Evolutionary conservation across 208 protist species (phyloP), one percentile per base, ranked within the genome.

Genomic region (Trypanosoma conorhini): DNA sequence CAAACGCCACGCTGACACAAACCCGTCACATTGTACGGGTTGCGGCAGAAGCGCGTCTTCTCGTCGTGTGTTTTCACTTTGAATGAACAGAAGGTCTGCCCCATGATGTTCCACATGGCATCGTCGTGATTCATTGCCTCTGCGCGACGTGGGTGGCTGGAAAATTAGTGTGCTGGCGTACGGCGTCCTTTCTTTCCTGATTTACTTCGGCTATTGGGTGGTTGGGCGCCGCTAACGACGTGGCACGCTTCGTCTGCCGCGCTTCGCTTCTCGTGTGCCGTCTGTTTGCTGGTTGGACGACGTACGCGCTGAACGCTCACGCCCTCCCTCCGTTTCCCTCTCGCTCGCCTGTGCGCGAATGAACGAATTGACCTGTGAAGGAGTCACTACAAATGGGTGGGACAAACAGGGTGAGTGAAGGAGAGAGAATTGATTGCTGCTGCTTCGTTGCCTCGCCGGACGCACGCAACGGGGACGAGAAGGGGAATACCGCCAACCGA

Each of bases 21-120:
- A 80, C 99, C 99, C 22, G 97, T 99, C 24, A 99, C 86, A 84
- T 99, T 99, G 86, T 99, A 98, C 64, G 96, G 87, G 81, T 99
- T 99, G 40, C 97, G 89, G 82, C 99, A 99, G 71, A 99, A 99
- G 42, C 91, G 98, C 19, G 98, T 87, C 87, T 94, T 96, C 70
- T 97, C 91, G 70, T 96, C 93, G 69, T 91, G 75, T 10, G 90
- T 94, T 64, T 94, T 96, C 5, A 96, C 90, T 77, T 97, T 97
- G 79, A 94, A 97, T 44, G 93, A 97, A 85, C 93, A 97, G 75
- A 96, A 97, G 52, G 76, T 88, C 79, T 96, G 91, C 56, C 89
- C 89, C 85, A 97, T 97, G 30, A 97, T 87, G 65, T 94, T 95
- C 91, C 93, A 97, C 80, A 95, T 95, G 1, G 88, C 92, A 60